Evolutionary conservation across 352 stramenopile genomes (phyloP).

Genomic region (Phytopythium vexans): DNA sequence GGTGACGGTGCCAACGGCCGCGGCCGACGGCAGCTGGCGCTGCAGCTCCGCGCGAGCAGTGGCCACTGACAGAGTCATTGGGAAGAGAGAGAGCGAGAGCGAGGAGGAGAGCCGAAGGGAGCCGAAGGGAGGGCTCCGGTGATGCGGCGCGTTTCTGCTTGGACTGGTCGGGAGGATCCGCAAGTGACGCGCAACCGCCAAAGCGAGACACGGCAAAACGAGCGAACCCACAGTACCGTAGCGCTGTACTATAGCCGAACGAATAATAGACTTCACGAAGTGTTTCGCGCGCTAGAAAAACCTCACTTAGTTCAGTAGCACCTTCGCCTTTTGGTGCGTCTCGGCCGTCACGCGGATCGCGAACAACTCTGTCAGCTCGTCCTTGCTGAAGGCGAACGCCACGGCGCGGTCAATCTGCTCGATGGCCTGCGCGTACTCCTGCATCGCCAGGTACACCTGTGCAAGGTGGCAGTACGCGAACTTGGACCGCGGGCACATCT

Average conservation of each 20-base stretch:
- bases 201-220: too few relatives aligned
- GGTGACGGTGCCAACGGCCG: constrained; percentile 62
- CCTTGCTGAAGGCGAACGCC: constrained; percentile 62
- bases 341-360: constrained; percentile 75
- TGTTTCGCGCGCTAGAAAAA: neutral
- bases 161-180: constrained; percentile 14
- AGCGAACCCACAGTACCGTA: too few relatives aligned
- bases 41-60: constrained; percentile 62
- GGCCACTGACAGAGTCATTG: constrained; percentile 79
- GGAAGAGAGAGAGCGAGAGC: too few relatives aligned
- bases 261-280: too few relatives aligned
- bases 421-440: constrained; percentile 73
- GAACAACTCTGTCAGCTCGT: constrained; percentile 79
- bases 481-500: constrained; percentile 79
- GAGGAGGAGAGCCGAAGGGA: constrained; percentile 4
- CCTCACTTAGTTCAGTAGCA: constrained; percentile 46
- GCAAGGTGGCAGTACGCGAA: constrained; percentile 80
- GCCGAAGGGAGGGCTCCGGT: neutral
- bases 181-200: too few relatives aligned
- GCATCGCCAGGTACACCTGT: constrained; percentile 86
- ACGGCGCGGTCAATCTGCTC: constrained; percentile 82
- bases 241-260: too few relatives aligned
- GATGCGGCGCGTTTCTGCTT: constrained; percentile 7
- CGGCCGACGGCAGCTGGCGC: constrained; percentile 35
- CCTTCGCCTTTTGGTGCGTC: constrained; percentile 67